phyloP scores from a whole-genome alignment of 2,329 filamentous ascomycete species.

The Nigrograna mackinnonii region DNA sequence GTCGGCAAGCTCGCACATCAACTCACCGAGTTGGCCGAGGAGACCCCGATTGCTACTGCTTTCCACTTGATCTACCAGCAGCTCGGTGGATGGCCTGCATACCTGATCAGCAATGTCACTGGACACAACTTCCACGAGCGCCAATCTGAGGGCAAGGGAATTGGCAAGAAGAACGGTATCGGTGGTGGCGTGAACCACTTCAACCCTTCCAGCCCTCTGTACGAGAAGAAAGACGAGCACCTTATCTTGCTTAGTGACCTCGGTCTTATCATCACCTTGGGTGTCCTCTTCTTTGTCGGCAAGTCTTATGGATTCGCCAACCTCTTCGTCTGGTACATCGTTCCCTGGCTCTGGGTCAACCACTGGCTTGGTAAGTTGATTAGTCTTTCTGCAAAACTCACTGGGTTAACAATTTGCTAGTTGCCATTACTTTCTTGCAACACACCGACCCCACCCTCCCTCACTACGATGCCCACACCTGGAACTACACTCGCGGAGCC shows the following conservation, averaged over 20 bases:
- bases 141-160: conserved; percentile 90
- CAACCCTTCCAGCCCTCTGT: conserved; percentile 83
- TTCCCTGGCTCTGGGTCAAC: conserved; percentile 97
- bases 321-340: conserved; percentile 90
- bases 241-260: conserved; percentile 86
- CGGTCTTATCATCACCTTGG: conserved; percentile 65
- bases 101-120: conserved; percentile 88
- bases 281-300: conserved; percentile 69
- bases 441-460: conserved; percentile 94
- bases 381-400: conserved; percentile 1
- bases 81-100: conserved; percentile 89
- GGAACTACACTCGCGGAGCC: conserved; percentile 92
- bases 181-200: conserved; percentile 92
- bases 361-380: conserved; percentile 88
- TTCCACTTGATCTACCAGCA: conserved; percentile 79
- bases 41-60: conserved; percentile 85
- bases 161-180: conserved; percentile 85
- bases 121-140: conserved; percentile 93
- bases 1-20: conserved; percentile 78
- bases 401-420: conserved; percentile 53
- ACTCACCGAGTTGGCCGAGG: conserved; percentile 86
- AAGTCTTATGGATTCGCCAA: conserved; percentile 83
- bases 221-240: conserved; percentile 87
- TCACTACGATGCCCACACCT: conserved; percentile 83
- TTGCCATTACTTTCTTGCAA: conserved; percentile 96